Percentiles rank a stretch among this genome's conserved stretches.
Conservation (phyloP, 768 basidiomycete species). For the Kwoniella heveanensis region DNA sequence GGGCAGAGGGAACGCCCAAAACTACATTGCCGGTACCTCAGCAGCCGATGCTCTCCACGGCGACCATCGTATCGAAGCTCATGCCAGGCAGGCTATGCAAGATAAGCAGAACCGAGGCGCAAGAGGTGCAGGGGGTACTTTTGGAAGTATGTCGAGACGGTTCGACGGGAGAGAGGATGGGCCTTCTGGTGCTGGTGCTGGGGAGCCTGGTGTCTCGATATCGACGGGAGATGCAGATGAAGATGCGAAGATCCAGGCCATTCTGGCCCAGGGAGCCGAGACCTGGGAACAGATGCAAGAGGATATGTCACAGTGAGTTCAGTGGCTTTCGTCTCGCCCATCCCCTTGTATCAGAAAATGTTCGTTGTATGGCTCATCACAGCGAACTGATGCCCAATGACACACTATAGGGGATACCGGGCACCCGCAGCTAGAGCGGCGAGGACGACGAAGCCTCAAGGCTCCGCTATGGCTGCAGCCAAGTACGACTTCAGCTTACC, state of each 20-base stretch:
- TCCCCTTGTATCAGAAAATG: too few relatives aligned
- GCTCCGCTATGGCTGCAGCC: conserved; percentile 34
- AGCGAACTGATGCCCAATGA: too few relatives aligned
- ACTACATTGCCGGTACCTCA: conserved; percentile 56
- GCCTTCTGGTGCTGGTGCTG: conserved; percentile 6
- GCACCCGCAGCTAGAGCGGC: conserved; percentile 26
- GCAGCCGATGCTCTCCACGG: conserved; percentile 64
- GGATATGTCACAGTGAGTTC: conserved; percentile 98
- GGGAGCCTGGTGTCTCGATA: conserved; percentile 28
- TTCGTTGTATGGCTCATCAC: too few relatives aligned
- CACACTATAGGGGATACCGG: conserved; percentile 8
- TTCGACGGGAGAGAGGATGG: conserved; percentile 82
- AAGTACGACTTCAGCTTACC: conserved; percentile 64
- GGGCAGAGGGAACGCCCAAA: conserved; percentile 56
- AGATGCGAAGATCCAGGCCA: conserved; percentile 93
- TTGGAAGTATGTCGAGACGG: conserved; percentile 70
- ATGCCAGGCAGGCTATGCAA: conserved; percentile 44
- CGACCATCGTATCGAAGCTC: conserved; percentile 48
- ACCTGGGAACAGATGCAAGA: conserved; percentile 99
- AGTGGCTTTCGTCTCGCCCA: too few relatives aligned
- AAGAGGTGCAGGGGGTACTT: conserved; percentile 36
- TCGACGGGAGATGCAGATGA: conserved; percentile 68
- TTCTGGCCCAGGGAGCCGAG: conserved; percentile 90
- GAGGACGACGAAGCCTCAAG: conserved; percentile 14
- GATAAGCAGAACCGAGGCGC: conserved; percentile 43